Evolutionary conservation across 2,329 filamentous ascomycete genomes (phyloP), one percentile per base, ranked within the genome.

Genomic region (Orbilia brochopaga): DNA sequence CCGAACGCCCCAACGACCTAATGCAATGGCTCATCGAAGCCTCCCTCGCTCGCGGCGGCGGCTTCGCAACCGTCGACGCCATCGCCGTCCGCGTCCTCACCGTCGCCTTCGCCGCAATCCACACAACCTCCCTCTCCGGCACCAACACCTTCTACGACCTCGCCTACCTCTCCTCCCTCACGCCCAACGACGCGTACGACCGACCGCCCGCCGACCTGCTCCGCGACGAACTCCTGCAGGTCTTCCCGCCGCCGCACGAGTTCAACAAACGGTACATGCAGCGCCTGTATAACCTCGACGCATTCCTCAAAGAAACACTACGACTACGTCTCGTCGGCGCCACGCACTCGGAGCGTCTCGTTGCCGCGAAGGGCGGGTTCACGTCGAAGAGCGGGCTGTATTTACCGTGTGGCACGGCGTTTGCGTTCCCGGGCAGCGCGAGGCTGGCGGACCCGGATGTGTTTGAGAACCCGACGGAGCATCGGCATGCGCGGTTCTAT

Each of bases 11-110:
- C 40, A 73, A 73, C 35, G 69, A 73, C 46, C 42, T 73, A 15
- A 59, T 73, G 57, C 69, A 73, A 63, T 73, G 69, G 69, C 46
- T 67, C 10, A 66, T 73, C 52, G 62, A 67, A 59, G 69, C 69
- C 40, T 73, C 69, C 17, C 59, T 73, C 27, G 23, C 27, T 7
- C 69, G 63, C 21, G 69, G 69, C 21, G 62, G 62, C 44, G 62
- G 51, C 23, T 66, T 56, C 17, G 52, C 62, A 44, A 67, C 59
- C 23, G n/a, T 63, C 11, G 61, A 67, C 23, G 61, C 61, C 30
- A 73, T 73, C n/a, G 17, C 52, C 4, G 46, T 19, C 21, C 61
- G 69, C 24, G 44, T 73, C 4, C 61, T 73, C 30, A 73, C 69
- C 24, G 62, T 73, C 24, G 63, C 61, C 24, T 73, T 73, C 24